A percentile compares a stretch with the other conserved stretches of the same genome.
phyloP scores from a whole-genome alignment of 345 rosid species.

The Geranium brycei region DNA sequence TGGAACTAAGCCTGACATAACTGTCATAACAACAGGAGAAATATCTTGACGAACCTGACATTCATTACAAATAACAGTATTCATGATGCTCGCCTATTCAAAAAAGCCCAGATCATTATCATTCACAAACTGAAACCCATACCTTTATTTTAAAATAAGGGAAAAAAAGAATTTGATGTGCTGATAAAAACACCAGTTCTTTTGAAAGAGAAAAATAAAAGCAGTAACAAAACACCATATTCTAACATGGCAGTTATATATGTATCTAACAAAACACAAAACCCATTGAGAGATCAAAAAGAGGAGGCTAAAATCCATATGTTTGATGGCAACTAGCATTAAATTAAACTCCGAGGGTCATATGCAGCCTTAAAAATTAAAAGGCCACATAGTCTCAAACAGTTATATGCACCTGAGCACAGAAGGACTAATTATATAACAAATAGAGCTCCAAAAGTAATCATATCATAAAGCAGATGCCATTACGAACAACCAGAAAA shows the following conservation, averaged over 20 bases:
- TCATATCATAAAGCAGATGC: not conserved
- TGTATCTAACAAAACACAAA: too few relatives aligned
- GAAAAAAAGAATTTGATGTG: not conserved
- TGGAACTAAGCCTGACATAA: slow-evolving; percentile 54
- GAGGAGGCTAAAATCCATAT: too few relatives aligned
- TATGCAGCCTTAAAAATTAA: too few relatives aligned
- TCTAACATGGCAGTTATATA: too few relatives aligned
- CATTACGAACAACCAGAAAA: not conserved
- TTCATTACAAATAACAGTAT: not conserved
- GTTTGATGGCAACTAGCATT: too few relatives aligned
- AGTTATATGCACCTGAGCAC: too few relatives aligned
- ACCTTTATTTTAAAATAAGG: not conserved
- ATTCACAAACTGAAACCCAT: not conserved
- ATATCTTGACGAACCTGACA: slow-evolving; percentile 87
- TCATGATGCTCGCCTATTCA: not conserved
- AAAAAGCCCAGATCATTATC: too few relatives aligned
- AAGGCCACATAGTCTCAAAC: not conserved
- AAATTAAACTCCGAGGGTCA: too few relatives aligned
- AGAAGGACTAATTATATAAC: not conserved
- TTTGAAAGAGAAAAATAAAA: too few relatives aligned
- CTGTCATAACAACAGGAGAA: slow-evolving; percentile 66
- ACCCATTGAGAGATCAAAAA: too few relatives aligned
- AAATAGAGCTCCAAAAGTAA: not conserved
- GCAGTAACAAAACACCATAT: too few relatives aligned
- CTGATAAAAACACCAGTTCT: too few relatives aligned